Base-by-base conservation (phyloP, 2,329 filamentous ascomycete genomes). In the Verruconis gallopava region DNA sequence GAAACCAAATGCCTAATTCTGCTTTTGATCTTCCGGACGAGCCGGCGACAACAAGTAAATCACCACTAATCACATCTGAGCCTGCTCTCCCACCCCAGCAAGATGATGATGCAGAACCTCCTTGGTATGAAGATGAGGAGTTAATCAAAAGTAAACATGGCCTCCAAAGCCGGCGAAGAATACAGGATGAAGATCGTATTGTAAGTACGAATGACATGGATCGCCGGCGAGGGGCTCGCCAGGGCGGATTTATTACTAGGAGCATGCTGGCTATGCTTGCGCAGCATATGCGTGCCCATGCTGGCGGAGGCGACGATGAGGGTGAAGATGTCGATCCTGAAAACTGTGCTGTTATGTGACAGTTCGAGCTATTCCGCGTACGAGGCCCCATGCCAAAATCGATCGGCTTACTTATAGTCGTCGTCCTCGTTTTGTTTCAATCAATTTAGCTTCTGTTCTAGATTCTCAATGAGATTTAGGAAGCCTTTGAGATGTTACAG, bases 131-230 rank as follows among this genome's bases (percentile, higher is more conserved):
- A 30, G 6, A 9, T n/a, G 9, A 9, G 9, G 6, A 9, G 21
- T 22, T 17, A 21, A 15, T 21, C 14, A 33, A 17, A 44, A 48
- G 9, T 33, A 47, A 34, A 43, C 45, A 19, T 18, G 11, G 22
- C 21, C 38, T 30, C 40, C 38, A 35, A 43, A 17, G 38, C 38
- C 38, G 38, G 21, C 38, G 37, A 37, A 6, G 25, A 5, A 35
- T 40, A 22, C 20, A 40, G 25, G 38, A 40, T 18, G 38, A 40
- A 17, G 38, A 40, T 20, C 12, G 15, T 20, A 40, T 40, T 40
- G 21, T 37, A 9, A 40, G 21, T 9, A n/a, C 13, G 25, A 40
- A 40, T 18, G 38, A 40, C 17, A 40, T 40, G 38, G 25, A 40
- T 17, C 38, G 38, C 6, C 38, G 38, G 11, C 9, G 21, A 14